These are phyloP conservation scores for Acacia melanoxylon DNA, from an alignment of 306 rosid genomes.

Conservation along the genomic window DNA sequence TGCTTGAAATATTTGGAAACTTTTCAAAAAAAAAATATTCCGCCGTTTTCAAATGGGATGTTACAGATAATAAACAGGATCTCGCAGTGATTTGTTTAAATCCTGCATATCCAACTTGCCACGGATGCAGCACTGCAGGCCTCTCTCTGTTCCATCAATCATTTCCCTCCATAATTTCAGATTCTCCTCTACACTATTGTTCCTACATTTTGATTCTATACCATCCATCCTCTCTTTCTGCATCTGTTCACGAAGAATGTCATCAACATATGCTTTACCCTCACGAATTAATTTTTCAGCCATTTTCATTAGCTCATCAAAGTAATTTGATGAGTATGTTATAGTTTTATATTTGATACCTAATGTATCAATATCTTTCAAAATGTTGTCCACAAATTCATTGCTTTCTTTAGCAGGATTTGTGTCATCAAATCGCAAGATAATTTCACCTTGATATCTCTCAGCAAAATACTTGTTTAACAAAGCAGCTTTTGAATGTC, in stretches of 20 bases:
- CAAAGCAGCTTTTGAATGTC: slow-evolving; percentile 93
- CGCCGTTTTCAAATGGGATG: too few relatives aligned
- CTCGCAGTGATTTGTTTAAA: slow-evolving; percentile 85
- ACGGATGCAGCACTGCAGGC: slow-evolving; percentile 85
- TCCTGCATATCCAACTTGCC: slow-evolving; percentile 97
- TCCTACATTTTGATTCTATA: slow-evolving; percentile 73
- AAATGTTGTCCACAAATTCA: slow-evolving; percentile 83
- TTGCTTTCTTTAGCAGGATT: slow-evolving; percentile 98
- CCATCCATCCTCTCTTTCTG: slow-evolving; percentile 91
- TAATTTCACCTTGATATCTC: slow-evolving; percentile 67
- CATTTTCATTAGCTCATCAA: slow-evolving; percentile 79
- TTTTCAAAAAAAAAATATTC: too few relatives aligned
- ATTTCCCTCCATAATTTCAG: slow-evolving; percentile 82
- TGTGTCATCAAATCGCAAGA: slow-evolving; percentile 88
- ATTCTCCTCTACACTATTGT: slow-evolving; percentile 66
- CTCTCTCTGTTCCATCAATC: slow-evolving; percentile 83
- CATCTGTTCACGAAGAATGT: slow-evolving; percentile 94
- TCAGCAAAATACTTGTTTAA: slow-evolving; percentile 88
- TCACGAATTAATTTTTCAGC: slow-evolving; percentile 74
- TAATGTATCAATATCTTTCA: slow-evolving; percentile 81
- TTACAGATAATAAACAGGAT: slow-evolving; percentile 97
- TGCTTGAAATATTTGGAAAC: too few relatives aligned
- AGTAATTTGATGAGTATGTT: slow-evolving; percentile 88
- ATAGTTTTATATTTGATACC: slow-evolving; percentile 67
- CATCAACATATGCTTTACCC: slow-evolving; percentile 95